Conservation (phyloP, 371 early-diverging fungal genomes). For the Zopfochytrium polystomum region DNA sequence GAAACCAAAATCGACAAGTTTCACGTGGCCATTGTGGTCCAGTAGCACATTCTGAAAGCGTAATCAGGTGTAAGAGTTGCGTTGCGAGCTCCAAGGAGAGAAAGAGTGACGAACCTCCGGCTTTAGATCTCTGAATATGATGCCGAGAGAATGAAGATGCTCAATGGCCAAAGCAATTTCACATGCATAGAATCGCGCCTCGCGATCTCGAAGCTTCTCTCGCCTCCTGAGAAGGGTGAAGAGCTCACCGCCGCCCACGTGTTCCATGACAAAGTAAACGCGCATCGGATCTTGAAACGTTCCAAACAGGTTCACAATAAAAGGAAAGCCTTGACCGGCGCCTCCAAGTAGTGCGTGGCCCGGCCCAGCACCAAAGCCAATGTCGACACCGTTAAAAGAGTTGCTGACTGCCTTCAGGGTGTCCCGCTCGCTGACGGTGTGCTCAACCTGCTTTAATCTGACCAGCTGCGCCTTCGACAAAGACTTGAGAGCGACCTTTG, state of each 20-base stretch:
- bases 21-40: slow-evolving; percentile 60
- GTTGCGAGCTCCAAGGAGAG: slow-evolving; percentile 26
- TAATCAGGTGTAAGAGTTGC: background rate
- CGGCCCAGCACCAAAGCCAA: no score
- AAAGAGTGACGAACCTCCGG: no score
- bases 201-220: slow-evolving; percentile 43
- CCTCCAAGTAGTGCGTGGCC: no score
- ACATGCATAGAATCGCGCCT: slow-evolving; percentile 51
- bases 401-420: slow-evolving; percentile 79
- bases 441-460: slow-evolving; percentile 92
- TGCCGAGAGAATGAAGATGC: slow-evolving; percentile 52
- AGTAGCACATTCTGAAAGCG: slow-evolving; percentile 61
- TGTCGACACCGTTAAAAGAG: no score
- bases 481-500: slow-evolving; percentile 96
- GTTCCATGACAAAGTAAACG: slow-evolving; percentile 67
- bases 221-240: slow-evolving; percentile 39
- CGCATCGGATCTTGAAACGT: slow-evolving; percentile 80
- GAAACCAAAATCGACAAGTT: slow-evolving; percentile 71
- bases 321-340: no score
- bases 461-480: slow-evolving; percentile 92
- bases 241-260: slow-evolving; percentile 75
- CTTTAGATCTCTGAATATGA: slow-evolving; percentile 74
- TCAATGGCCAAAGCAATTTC: slow-evolving; percentile 55
- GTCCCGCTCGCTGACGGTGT: slow-evolving; percentile 92
- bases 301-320: slow-evolving; percentile 91